phyloP scores from a whole-genome alignment of 2,329 filamentous ascomycete genomes.

The Dactylonectria estremocensis region DNA sequence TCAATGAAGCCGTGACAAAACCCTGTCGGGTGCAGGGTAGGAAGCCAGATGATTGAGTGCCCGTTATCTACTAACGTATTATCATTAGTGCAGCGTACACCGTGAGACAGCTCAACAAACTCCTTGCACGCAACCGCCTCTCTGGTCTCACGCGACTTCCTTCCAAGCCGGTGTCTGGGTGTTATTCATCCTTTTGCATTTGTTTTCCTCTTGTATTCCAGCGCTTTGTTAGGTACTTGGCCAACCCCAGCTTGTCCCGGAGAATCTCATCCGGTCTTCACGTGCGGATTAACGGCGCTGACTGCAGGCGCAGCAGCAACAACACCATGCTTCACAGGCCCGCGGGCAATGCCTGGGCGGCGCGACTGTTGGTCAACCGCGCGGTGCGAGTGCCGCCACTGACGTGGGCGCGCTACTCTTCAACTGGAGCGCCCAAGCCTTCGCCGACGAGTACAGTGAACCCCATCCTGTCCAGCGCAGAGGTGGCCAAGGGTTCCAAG shows the following conservation, averaged over 20 bases:
- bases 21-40: slow-evolving; percentile 6
- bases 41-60: not conserved
- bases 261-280: slow-evolving; percentile 1
- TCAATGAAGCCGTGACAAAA: not conserved
- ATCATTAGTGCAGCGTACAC: not conserved
- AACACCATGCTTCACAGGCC: slow-evolving; percentile 38
- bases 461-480: slow-evolving; percentile 11
- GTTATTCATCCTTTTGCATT: not conserved
- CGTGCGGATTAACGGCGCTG: slow-evolving; percentile 8
- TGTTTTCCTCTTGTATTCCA: not conserved
- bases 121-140: not conserved
- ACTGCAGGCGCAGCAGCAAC: not conserved
- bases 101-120: not conserved
- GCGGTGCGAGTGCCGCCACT: not conserved
- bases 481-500: not conserved
- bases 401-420: slow-evolving; percentile 32
- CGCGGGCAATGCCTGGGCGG: not conserved
- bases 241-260: not conserved
- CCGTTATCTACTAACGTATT: not conserved
- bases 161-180: not conserved
- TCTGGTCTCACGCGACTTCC: not conserved
- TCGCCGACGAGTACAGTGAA: slow-evolving; percentile 20
- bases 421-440: slow-evolving; percentile 23
- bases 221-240: slow-evolving; percentile 4
- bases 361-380: slow-evolving; percentile 16